Conservation (phyloP, 176 grass and related monocot genomes). For the Musa itinerans region DNA sequence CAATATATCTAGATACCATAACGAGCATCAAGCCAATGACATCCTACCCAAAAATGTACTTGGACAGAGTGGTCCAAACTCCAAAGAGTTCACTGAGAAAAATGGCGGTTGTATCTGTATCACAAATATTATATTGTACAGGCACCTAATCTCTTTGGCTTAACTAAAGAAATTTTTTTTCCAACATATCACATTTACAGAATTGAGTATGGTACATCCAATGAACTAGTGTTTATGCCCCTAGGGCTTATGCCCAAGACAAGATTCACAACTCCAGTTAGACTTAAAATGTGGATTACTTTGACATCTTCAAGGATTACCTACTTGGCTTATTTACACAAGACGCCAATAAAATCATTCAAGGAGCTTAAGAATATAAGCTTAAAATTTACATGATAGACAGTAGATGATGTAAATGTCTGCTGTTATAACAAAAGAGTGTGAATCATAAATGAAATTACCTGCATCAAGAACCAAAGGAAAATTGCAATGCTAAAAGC, state of each 20-base stretch:
- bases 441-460: slow-evolving; percentile 32
- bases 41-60: background rate
- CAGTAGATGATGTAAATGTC: background rate
- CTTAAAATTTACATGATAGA: background rate
- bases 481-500: slow-evolving; percentile 68
- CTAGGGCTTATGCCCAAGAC: background rate
- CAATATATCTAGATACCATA: background rate
- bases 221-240: background rate
- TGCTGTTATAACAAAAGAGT: too few species aligned
- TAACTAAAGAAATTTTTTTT: background rate
- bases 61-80: background rate
- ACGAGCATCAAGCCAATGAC: background rate
- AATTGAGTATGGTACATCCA: too few species aligned
- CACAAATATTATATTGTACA: background rate
- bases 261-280: background rate
- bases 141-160: background rate
- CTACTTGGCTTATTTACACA: background rate
- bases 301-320: background rate
- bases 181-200: too few species aligned
- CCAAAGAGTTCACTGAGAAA: background rate
- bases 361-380: background rate
- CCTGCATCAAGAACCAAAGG: slow-evolving; percentile 73
- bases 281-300: background rate
- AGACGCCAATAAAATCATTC: background rate
- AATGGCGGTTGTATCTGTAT: background rate